Base-by-base conservation (phyloP, 1,284 basidiomycete species). In the Apiotrichum siamense region DNA sequence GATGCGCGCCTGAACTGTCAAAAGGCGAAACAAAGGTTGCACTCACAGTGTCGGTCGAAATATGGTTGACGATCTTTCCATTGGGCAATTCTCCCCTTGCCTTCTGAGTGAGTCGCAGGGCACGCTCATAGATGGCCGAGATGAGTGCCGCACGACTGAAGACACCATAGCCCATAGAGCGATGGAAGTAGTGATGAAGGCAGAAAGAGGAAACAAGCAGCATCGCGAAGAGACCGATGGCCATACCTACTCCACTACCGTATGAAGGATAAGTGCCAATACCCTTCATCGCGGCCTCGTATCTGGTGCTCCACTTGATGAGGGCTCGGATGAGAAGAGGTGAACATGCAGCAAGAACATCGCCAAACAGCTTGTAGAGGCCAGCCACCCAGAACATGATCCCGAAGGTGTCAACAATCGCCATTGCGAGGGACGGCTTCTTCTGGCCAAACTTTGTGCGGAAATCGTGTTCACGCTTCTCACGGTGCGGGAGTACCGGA, bases 111-210 rank as follows among this genome's bases (percentile, higher is more conserved):
- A 97, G 78, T 33, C 77, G 80, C 29, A 96, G 79, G 2, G 88
- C 83, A 42, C 85, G 83, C 27, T 82, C 79, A 72, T 93, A 97
- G 49, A 97, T 86, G 10, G 87, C 85, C 0, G 88, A 84, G 63
- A 97, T 96, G 49, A 97, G 80, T 0, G 90, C 91, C 4, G 85
- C 84, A 40, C 92, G 84, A 4, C 88, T 68, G 20, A 94, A 79
- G 10, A 96, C 89, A 48, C 89, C 89, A 4, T 82, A 80, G 0
- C 81, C 81, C 31, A 82, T 80, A 24, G 79, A 78, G 24, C 66
- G 64, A 38, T 63, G 44, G 64, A 77, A 77, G 74, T 87, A 91
- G 60, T 91, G 88, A 60, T 92, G 83, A 6, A 81, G 79, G 62
- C 81, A 81, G 44, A 90, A 64, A 0, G 87, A 88, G 0, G 82